phyloP scores from a whole-genome alignment of 2,329 filamentous ascomycete species.

The Apiospora sp. region DNA sequence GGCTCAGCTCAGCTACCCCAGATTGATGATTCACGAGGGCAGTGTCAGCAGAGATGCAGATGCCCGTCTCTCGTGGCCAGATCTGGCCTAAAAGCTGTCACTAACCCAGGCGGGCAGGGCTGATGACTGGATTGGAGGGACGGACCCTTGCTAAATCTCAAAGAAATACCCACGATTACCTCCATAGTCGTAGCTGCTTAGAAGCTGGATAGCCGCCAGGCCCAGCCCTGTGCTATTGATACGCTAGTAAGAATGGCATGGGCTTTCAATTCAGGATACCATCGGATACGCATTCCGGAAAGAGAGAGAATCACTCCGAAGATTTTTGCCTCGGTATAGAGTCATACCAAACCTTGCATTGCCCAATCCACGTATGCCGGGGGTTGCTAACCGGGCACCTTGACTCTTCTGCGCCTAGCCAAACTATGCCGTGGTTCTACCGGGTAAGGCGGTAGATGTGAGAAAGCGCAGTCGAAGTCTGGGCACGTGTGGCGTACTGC shows the following conservation, averaged over 20 bases:
- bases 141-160: background rate
- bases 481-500: constrained; percentile 8
- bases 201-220: constrained; percentile 11
- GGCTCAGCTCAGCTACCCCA: constrained; percentile 3
- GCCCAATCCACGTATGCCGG: background rate
- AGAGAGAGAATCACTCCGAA: background rate
- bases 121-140: background rate
- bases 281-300: constrained; percentile 9
- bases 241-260: background rate
- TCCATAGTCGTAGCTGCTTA: background rate
- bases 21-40: constrained; percentile 14
- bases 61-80: background rate
- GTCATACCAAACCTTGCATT: constrained; percentile 6
- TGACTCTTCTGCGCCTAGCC: background rate
- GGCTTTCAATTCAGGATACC: background rate
- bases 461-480: background rate
- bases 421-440: constrained; percentile 16
- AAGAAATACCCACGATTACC: background rate
- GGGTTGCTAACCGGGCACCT: background rate
- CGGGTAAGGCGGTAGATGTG: background rate
- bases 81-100: background rate
- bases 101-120: background rate
- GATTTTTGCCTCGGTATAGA: constrained; percentile 7
- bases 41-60: constrained; percentile 11
- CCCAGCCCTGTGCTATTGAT: constrained; percentile 18